Evolutionary conservation across 768 basidiomycete genomes (phyloP).

Genomic region (Boletellus sp.): DNA sequence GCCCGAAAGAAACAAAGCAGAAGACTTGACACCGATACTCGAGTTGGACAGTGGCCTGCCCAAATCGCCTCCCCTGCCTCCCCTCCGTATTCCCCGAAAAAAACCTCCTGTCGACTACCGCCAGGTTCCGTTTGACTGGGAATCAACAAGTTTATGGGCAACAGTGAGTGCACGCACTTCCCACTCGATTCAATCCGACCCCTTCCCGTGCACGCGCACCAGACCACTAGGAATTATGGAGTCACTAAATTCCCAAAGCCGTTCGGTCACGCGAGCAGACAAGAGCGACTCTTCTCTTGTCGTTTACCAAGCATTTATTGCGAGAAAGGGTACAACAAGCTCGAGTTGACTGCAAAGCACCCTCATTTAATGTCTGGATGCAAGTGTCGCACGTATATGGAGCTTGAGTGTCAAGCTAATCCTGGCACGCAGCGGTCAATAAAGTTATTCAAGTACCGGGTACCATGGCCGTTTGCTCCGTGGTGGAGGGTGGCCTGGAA

Average conservation of each 20-base stretch:
- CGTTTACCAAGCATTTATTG: conserved; percentile 24
- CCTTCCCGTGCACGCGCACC: neutral
- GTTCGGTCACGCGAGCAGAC: conserved; percentile 20
- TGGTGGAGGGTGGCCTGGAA: conserved; percentile 42
- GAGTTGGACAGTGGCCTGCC: neutral
- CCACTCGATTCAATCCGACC: neutral
- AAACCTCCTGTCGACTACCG: conserved; percentile 17
- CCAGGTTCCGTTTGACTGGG: conserved; percentile 19
- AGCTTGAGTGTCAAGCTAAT: conserved; percentile 1
- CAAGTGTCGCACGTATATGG: conserved; percentile 12
- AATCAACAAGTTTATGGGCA: conserved; percentile 18
- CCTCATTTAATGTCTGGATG: conserved; percentile 45
- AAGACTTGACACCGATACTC: conserved; percentile 25
- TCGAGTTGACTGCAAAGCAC: conserved; percentile 30
- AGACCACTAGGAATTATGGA: conserved; percentile 15
- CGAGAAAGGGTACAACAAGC: conserved; percentile 24
- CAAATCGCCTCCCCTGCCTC: conserved; percentile 1
- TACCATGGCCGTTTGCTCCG: conserved; percentile 43
- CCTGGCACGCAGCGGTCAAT: conserved; percentile 42
- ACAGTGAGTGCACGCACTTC: conserved; percentile 10
- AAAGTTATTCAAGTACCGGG: conserved; percentile 45
- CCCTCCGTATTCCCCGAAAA: conserved; percentile 13
- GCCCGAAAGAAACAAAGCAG: conserved; percentile 30
- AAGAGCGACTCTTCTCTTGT: conserved; percentile 15
- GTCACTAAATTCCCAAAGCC: conserved; percentile 21